A percentile compares a stretch with the other conserved stretches of the same genome.
Conservation (phyloP, 306 rosid species). For the Calophaca sinica region DNA sequence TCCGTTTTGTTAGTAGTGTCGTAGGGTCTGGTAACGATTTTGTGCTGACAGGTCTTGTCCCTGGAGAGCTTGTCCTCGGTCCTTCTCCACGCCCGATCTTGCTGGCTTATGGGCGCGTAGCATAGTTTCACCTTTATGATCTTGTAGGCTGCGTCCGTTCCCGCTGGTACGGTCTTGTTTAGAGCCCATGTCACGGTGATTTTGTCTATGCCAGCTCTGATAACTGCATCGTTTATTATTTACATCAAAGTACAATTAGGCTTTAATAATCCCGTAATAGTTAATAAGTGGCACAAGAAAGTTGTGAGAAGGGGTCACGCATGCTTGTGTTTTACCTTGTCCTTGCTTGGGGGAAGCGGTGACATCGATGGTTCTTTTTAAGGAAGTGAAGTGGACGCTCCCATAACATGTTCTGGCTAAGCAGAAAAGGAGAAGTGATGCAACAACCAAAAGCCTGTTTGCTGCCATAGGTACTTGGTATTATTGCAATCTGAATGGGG, state of each 20-base stretch:
- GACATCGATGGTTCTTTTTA: conserved; percentile 59
- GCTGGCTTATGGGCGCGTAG: conserved; percentile 84
- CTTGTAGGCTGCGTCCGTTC: conserved; percentile 66
- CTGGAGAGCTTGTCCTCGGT: conserved; percentile 61
- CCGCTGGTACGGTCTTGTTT: conserved; percentile 56
- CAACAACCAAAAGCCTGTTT: conserved; percentile 50
- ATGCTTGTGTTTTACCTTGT: conserved; percentile 55
- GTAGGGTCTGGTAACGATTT: conserved; percentile 61
- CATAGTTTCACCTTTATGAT: conserved; percentile 70
- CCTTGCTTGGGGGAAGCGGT: conserved; percentile 69
- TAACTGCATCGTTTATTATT: conserved; percentile 55
- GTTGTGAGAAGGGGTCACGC: neutral
- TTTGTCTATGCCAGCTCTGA: conserved; percentile 65
- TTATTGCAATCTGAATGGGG: conserved; percentile 7
- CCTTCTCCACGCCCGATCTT: conserved; percentile 84
- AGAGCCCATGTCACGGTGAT: conserved; percentile 67
- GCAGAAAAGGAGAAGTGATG: conserved; percentile 59
- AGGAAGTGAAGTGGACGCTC: conserved; percentile 55
- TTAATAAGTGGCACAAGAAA: too few relatives aligned
- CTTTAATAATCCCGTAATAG: neutral
- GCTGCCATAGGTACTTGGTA: conserved; percentile 57
- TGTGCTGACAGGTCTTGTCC: conserved; percentile 81
- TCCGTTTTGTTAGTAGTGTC: conserved; percentile 54
- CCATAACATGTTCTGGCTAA: conserved; percentile 60
- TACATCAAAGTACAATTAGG: too few relatives aligned